Base-by-base conservation (phyloP, 108 stramenopile genomes). In the Asterionellopsis glacialis region DNA sequence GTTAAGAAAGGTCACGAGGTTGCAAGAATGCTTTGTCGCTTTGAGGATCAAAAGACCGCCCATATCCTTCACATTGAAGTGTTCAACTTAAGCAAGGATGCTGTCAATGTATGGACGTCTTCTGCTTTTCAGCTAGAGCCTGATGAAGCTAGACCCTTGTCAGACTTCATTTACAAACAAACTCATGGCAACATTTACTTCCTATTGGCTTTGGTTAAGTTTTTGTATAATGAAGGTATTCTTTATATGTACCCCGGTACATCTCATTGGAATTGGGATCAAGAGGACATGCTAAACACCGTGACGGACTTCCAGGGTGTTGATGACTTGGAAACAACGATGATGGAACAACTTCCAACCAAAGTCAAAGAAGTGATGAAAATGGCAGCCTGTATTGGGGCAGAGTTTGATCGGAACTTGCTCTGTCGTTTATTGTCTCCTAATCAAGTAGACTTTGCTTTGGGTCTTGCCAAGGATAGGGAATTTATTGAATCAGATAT, bases 341-440 rank as follows among this genome's bases (percentile, higher is more conserved):
- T 64, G 16, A 77, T 81, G 57, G 52, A 49, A 40, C 49, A 47
- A 10, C 69, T 80, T 15, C 45, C 64, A 0, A 66, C 62, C 33
- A 57, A 57, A 42, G 74, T 74, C 18, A 71, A 68, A 63, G 67
- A 68, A 57, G 67, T 73, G 2, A 49, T 83, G 33, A 75, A 73
- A 51, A 61, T 68, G 0, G 73, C 73, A 41, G 79, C 82, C 28
- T 83, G 82, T 44, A 59, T 83, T 38, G 82, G 82, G 9, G 55
- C 76, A 13, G 65, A 49, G 26, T 65, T 83, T 23, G 73, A 80
- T 49, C 28, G 53, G 21, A 59, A 54, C 14, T 48, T 48, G 47
- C 21, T 48, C 5, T 48, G 47, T 9, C 47, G 21, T 48, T 48
- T 21, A 5, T 21, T 48, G 16, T 2, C 47, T 4, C 19, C 47